Evolutionary conservation across 2,329 filamentous ascomycete species (phyloP).

Genomic region (Cladophialophora psammophila): DNA sequence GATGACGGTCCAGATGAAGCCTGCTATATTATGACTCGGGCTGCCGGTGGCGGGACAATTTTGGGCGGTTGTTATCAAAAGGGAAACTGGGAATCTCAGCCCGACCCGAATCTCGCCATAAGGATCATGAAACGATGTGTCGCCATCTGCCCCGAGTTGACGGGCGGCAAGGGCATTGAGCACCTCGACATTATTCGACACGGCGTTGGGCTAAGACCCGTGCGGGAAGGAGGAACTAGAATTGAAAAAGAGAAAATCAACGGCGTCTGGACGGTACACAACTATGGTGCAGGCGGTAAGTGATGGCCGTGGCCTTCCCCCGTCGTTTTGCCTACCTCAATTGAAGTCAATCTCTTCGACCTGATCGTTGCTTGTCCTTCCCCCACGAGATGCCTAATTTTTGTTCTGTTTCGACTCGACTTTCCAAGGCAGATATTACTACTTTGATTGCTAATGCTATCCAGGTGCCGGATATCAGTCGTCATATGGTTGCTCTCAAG

Average conservation of each 20-base stretch:
- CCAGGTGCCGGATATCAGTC: conserved; percentile 68
- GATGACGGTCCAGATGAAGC: conserved; percentile 77
- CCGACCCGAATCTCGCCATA: conserved; percentile 78
- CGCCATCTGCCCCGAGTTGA: conserved; percentile 69
- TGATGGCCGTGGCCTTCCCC: conserved; percentile 24
- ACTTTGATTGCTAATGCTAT: conserved; percentile 46
- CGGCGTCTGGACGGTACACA: conserved; percentile 74
- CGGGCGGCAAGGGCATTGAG: conserved; percentile 72
- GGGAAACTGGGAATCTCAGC: conserved; percentile 78
- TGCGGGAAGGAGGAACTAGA: conserved; percentile 74
- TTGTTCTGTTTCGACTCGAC: neutral
- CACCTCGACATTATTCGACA: conserved; percentile 79
- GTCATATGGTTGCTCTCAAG: conserved; percentile 73
- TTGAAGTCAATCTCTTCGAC: neutral
- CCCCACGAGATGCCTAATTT: neutral
- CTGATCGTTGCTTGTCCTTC: neutral
- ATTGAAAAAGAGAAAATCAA: conserved; percentile 75
- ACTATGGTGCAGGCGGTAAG: conserved; percentile 67
- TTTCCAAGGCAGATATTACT: neutral
- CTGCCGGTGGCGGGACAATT: conserved; percentile 78
- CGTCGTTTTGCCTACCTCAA: neutral
- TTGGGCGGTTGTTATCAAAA: conserved; percentile 86
- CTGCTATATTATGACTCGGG: conserved; percentile 82
- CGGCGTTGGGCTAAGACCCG: conserved; percentile 80
- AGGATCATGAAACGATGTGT: conserved; percentile 85